Base-by-base conservation (phyloP, 2,329 filamentous ascomycete species). In the Alternaria alternata region DNA sequence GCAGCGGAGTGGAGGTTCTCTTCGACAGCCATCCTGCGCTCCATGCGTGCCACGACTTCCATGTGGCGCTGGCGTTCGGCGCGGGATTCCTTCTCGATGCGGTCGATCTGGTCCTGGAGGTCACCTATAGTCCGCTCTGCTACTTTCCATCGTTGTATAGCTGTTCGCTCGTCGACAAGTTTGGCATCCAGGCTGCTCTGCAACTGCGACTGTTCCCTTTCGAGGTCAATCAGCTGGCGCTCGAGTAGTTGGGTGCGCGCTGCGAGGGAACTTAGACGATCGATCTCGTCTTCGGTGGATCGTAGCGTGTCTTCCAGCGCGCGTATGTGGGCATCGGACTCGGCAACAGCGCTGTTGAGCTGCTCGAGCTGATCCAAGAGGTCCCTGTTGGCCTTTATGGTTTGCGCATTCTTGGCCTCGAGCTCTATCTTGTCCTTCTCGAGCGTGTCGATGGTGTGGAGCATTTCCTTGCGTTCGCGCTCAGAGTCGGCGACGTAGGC, bases 401-500 rank as follows among this genome's bases (percentile, higher is more conserved):
- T 91, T 62, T 85, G 85, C 55, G 89, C 88, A 80, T 98, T 99
- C 72, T 88, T 86, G 42, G 84, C 83, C 79, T 97, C 92, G 62
- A 96, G 86, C 46, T 74, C 73, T 54, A 77, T 68, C 81, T 96
- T 97, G 68, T 89, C 85, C 51, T 78, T 78, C 80, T 96, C 92
- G 53, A 99, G 84, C 65, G 85, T 85, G 69, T 91, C 89, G 75
- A 97, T 93, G 63, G 87, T 91, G 47, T 83, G 79, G 44, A 87
- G 85, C 80, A 97, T 88, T 62, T 89, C 87, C 62, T 85, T 82
- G 62, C 94, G 91, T 77, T 97, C 93, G 69, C 89, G 88, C 82
- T 97, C 93, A 61, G 94, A 93, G 78, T 97, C 93, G 69, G 90
- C 90, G 85, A 97, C 94, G 80, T 96, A 97, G 61, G 91, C 89